Evolutionary conservation across 2,329 filamentous ascomycete species (phyloP).

Genomic region (Pseudogymnoascus sp.): DNA sequence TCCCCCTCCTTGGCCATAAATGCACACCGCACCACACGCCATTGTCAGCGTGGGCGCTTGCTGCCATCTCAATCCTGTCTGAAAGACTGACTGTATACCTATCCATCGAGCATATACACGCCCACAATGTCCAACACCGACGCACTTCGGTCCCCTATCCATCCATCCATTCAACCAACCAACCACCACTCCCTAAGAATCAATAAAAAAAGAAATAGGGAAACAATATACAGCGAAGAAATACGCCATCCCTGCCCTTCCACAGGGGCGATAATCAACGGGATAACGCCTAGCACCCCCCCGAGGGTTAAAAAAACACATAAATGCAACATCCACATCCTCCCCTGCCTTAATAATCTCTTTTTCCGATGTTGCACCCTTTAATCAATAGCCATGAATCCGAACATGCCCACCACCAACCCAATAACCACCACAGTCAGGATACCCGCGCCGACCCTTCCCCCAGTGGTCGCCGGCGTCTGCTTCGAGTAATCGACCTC

Average conservation of each 20-base stretch:
- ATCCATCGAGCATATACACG: not conserved
- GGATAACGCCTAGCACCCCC: constrained; percentile 7
- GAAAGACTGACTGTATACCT: not conserved
- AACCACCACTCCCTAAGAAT: too few species aligned
- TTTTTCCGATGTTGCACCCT: not conserved
- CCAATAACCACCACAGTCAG: constrained; percentile 30
- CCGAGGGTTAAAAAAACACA: not conserved
- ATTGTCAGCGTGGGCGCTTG: not conserved
- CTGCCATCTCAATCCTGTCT: not conserved
- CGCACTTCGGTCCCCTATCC: not conserved
- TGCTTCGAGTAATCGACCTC: constrained; percentile 14
- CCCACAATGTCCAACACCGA: not conserved
- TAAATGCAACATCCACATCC: not conserved
- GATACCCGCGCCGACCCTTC: constrained; percentile 36
- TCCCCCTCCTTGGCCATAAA: not conserved
- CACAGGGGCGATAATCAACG: not conserved
- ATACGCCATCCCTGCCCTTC: not conserved
- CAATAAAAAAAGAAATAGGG: not conserved
- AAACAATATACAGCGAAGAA: not conserved
- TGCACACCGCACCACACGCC: not conserved
- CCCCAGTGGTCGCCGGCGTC: constrained; percentile 29
- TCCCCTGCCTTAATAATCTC: not conserved
- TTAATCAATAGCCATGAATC: constrained; percentile 1
- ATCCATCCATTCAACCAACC: not conserved
- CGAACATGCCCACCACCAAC: not conserved